phyloP scores from a whole-genome alignment of 139 green algal genomes.

The Chlorella sp. region DNA sequence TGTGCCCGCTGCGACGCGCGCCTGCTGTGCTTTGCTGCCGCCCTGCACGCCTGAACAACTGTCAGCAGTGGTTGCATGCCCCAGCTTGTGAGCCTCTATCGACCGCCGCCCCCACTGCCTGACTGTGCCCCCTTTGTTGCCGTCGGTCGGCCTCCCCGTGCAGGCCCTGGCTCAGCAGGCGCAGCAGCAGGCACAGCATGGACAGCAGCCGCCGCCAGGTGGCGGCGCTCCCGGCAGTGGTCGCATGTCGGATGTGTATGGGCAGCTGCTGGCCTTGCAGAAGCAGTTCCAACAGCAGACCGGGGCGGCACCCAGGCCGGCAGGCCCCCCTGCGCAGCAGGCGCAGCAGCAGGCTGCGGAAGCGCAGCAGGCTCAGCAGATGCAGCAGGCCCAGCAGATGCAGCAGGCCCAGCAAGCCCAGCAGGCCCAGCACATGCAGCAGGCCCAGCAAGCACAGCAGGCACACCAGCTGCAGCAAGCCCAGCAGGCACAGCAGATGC shows the following conservation, averaged over 20 bases:
- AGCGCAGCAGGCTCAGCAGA: background rate
- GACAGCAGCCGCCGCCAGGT: background rate
- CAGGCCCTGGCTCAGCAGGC: background rate
- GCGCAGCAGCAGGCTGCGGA: background rate
- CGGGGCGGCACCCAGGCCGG: background rate
- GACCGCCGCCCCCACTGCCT: too few relatives aligned
- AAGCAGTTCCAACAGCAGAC: slow-evolving; percentile 6
- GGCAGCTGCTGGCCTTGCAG: slow-evolving; percentile 21
- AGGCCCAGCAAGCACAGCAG: background rate
- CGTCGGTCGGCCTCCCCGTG: background rate
- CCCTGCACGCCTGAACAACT: too few relatives aligned
- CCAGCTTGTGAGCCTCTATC: too few relatives aligned
- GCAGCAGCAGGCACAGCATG: background rate
- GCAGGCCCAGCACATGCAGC: too few relatives aligned
- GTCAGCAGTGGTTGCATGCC: too few relatives aligned
- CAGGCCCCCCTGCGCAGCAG: too few relatives aligned
- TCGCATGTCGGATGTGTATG: background rate
- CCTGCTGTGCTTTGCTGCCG: too few relatives aligned
- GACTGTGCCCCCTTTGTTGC: background rate
- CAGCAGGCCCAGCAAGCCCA: background rate
- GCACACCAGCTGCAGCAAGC: background rate
- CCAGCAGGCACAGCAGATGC: background rate
- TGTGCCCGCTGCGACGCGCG: too few relatives aligned
- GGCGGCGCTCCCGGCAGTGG: background rate
- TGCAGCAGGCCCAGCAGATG: background rate